Percentiles rank a stretch among this genome's conserved stretches.
Conservation (phyloP, 768 basidiomycete genomes). For the Brasilioporus rufonigricans region DNA sequence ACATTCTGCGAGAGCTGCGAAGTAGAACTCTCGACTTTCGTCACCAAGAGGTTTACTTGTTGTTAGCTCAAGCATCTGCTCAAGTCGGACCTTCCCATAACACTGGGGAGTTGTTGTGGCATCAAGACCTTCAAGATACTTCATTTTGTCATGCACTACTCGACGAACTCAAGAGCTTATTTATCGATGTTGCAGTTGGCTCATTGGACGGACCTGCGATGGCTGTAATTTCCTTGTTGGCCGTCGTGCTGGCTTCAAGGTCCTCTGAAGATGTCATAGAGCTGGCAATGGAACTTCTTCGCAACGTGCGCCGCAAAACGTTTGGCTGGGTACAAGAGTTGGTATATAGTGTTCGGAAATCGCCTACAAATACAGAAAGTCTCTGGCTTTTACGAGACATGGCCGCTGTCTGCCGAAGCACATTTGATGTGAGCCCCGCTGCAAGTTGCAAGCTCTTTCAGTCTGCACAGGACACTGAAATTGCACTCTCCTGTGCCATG, state of each 20-base stretch:
- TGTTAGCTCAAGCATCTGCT: background rate
- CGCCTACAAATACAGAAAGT: too few relatives aligned
- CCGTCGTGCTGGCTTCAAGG: too few relatives aligned
- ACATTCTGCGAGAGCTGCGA: background rate
- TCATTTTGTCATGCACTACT: background rate
- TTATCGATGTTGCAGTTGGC: too few relatives aligned
- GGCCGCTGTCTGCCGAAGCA: background rate
- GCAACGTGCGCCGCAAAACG: background rate
- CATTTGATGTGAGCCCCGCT: background rate
- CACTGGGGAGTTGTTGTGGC: background rate
- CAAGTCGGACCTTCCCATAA: too few relatives aligned
- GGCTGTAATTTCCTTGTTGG: too few relatives aligned
- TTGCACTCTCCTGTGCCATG: background rate
- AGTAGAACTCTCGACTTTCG: background rate
- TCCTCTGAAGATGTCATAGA: too few relatives aligned
- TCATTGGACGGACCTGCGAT: too few relatives aligned
- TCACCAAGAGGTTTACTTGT: background rate
- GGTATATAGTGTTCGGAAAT: too few relatives aligned
- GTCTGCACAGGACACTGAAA: background rate
- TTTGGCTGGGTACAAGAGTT: background rate
- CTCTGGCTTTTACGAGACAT: background rate
- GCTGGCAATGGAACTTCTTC: too few relatives aligned
- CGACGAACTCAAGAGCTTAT: too few relatives aligned
- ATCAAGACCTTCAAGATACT: background rate
- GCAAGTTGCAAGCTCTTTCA: background rate